Percentiles rank a stretch among this genome's conserved stretches.
phyloP scores from a whole-genome alignment of 345 rosid genomes.

The Balakata baccata region DNA sequence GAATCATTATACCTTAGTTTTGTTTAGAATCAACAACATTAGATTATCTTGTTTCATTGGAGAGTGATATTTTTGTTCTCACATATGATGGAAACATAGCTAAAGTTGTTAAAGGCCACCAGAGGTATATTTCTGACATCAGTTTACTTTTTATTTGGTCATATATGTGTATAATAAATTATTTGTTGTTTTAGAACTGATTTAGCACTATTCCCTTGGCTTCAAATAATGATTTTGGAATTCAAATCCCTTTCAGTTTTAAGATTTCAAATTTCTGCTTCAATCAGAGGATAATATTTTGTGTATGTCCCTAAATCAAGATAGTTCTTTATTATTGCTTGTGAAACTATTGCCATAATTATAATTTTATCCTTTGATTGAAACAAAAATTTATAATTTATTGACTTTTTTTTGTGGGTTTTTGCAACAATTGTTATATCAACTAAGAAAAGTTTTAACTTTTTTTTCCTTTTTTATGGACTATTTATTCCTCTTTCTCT shows the following conservation, averaged over 20 bases:
- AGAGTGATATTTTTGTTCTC: conserved; percentile 92
- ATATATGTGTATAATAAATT: not conserved
- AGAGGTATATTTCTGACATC: conserved; percentile 48
- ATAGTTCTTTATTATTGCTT: conserved; percentile 13
- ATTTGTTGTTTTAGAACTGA: not conserved
- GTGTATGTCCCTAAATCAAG: conserved; percentile 6
- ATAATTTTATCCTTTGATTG: not conserved
- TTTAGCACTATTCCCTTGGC: conserved; percentile 6
- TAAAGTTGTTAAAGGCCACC: conserved; percentile 97
- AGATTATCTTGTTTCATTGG: conserved; percentile 89
- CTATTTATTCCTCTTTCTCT: not conserved
- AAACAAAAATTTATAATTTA: not conserved
- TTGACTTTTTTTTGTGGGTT: not conserved
- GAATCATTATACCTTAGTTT: conserved; percentile 64
- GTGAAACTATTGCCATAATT: conserved; percentile 4
- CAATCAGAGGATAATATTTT: conserved; percentile 13
- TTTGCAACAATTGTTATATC: not conserved
- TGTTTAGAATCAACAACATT: conserved; percentile 86
- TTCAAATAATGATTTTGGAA: conserved; percentile 23
- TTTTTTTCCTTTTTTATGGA: not conserved
- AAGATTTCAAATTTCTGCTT: conserved; percentile 3
- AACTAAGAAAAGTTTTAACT: not conserved
- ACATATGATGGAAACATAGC: conserved; percentile 99
- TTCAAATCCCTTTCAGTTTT: conserved; percentile 11
- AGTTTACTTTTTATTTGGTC: not conserved